phyloP scores from a whole-genome alignment of 805 yeast species.

The Teunomyces stri region DNA sequence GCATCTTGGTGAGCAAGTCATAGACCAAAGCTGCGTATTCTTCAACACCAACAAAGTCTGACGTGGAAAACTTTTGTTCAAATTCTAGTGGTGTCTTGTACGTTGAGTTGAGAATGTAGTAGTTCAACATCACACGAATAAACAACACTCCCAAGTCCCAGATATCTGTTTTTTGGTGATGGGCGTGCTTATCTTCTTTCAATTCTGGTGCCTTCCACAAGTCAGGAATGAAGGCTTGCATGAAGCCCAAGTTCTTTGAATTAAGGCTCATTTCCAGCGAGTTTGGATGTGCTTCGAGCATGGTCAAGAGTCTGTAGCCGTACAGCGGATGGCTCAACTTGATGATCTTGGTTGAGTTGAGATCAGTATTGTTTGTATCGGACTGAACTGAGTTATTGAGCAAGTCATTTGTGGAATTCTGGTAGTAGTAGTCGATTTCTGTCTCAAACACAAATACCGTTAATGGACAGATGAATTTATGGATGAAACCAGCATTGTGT shows the following conservation, averaged over 20 bases:
- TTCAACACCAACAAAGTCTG: conserved; percentile 52
- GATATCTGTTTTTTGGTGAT: conserved; percentile 81
- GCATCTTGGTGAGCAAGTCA: conserved; percentile 65
- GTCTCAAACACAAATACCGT: conserved; percentile 38
- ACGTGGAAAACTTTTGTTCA: conserved; percentile 18
- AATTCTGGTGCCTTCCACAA: conserved; percentile 85
- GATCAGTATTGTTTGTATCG: conserved; percentile 2
- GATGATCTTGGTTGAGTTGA: conserved; percentile 52
- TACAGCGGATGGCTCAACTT: conserved; percentile 61
- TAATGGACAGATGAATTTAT: conserved; percentile 62
- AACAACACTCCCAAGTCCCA: conserved; percentile 90
- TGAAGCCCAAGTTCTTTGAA: background rate
- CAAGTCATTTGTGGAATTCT: conserved; percentile 49
- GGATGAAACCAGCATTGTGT: conserved; percentile 82
- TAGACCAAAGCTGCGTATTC: conserved; percentile 65
- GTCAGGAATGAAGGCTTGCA: conserved; percentile 20
- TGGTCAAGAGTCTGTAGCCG: conserved; percentile 29
- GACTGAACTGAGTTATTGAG: conserved; percentile 10
- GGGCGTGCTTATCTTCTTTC: conserved; percentile 33
- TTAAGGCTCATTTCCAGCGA: background rate
- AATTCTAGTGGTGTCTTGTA: conserved; percentile 49
- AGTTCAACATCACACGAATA: conserved; percentile 36
- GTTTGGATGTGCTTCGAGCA: conserved; percentile 25
- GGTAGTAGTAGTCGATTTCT: conserved; percentile 8
- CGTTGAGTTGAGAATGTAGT: conserved; percentile 61